These are phyloP conservation scores for Casuarina cunninghamiana DNA, from an alignment of 306 rosid genomes.

Conservation along the genomic window DNA sequence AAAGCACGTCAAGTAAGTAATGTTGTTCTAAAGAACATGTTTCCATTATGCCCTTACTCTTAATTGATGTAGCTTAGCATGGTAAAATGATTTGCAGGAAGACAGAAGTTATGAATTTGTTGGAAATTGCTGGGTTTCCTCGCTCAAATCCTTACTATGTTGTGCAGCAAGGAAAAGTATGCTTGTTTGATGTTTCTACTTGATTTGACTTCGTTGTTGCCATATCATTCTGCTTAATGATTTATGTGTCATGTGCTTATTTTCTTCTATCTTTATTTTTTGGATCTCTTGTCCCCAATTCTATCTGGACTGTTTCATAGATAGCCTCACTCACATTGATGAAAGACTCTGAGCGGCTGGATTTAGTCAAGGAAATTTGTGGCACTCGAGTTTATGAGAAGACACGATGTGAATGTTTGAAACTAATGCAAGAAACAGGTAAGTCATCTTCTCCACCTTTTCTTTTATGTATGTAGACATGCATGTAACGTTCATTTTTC, in stretches of 20 bases:
- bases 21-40: background rate
- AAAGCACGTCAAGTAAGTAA: constrained; percentile 91
- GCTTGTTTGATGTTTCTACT: constrained; percentile 13
- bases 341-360: constrained; percentile 95
- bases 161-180: constrained; percentile 99
- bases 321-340: constrained; percentile 88
- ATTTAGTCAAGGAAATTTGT: constrained; percentile 94
- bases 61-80: constrained; percentile 1
- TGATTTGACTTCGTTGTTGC: constrained; percentile 24
- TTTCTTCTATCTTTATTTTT: constrained; percentile 4
- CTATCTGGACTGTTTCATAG: constrained; percentile 39
- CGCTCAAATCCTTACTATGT: constrained; percentile 99
- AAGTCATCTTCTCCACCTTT: constrained; percentile 25
- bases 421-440: constrained; percentile 97
- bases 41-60: constrained; percentile 5
- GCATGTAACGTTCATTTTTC: background rate
- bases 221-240: constrained; percentile 10
- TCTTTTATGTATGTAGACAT: background rate
- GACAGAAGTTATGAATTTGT: constrained; percentile 96
- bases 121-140: constrained; percentile 99
- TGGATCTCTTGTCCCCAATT: background rate
- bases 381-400: constrained; percentile 98
- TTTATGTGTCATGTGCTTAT: constrained; percentile 10
- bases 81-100: constrained; percentile 52
- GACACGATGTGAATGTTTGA: constrained; percentile 92